Base-by-base conservation (phyloP, 495 filamentous ascomycete genomes). In the Trichodelitschia bisporula region DNA sequence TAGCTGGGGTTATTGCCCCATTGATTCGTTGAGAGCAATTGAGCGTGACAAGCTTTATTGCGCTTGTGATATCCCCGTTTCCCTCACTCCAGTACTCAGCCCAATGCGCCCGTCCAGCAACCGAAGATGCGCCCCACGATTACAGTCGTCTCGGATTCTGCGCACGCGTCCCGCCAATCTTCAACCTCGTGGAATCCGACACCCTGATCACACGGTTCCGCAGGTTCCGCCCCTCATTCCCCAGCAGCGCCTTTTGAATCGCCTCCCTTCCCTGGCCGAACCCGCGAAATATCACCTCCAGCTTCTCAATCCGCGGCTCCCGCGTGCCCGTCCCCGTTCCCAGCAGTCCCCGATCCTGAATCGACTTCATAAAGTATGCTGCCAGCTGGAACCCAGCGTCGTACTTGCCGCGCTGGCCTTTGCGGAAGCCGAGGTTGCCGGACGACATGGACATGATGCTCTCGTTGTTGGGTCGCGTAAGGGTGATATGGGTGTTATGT, bases 141-240 rank as follows among this genome's bases (percentile, higher is more conserved):
- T n/a, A n/a, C 56, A 93, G 54, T 57, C 86, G 69, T 47, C 80
- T 80, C 23, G 66, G 65, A 43, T 66, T 75, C 45, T 56, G 59
- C 57, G 77, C 79, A 50, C 83, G 75, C 36, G 78, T 80, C 44
- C 86, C 89, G 54, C 89, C 86, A 56, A 93, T 90, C 55, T 95
- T 97, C 45, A 95, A 46, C 43, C 76, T 70, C 28, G 80, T 91
- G 19, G 62, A 51, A 58, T 97, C 86, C 15, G 71, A 62, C 21
- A 95, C 77, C 41, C 66, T 66, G 30, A 58, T 54, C 36, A 95
- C 66, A 54, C 69, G 64, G 11, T 55, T 52, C 37, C 79, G 66
- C 28, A 97, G 39, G 39, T 54, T 42, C 45, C 62, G 68, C 30
- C 86, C 86, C 48, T 95, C 84, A 25, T 55, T 69, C 12, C 89